phyloP scores from a whole-genome alignment of 2,329 filamentous ascomycete species.

The Nigrograna mackinnonii region DNA sequence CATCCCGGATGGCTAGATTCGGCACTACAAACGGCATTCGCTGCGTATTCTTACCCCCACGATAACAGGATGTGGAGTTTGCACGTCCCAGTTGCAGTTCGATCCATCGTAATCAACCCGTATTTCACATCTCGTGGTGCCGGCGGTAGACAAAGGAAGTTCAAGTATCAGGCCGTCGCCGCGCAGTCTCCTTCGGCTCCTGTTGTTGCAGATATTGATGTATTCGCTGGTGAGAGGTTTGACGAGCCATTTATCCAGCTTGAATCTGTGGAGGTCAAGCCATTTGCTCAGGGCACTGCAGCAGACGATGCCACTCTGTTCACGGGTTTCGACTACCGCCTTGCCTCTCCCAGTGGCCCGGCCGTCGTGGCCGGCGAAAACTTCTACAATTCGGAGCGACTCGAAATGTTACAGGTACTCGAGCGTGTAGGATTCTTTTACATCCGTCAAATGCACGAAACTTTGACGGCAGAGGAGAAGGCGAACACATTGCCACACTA shows the following conservation, averaged over 20 bases:
- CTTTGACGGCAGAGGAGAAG: too few relatives aligned
- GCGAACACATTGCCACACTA: too few relatives aligned
- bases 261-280: background rate
- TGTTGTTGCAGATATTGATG: background rate
- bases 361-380: too few relatives aligned
- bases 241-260: background rate
- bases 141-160: too few relatives aligned
- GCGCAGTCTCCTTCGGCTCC: too few relatives aligned
- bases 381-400: too few relatives aligned
- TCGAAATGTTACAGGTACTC: too few relatives aligned
- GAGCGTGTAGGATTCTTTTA: too few relatives aligned
- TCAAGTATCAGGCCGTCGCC: too few relatives aligned
- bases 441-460: background rate
- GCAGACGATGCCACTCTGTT: background rate
- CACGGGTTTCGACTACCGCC: background rate
- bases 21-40: conserved; percentile 28
- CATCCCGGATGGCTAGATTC: conserved; percentile 32
- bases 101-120: conserved; percentile 19
- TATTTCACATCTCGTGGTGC: background rate
- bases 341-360: too few relatives aligned
- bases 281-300: background rate
- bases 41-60: conserved; percentile 25
- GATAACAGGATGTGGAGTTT: conserved; percentile 24
- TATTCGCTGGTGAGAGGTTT: background rate
- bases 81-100: conserved; percentile 19